Percentiles rank a stretch among this genome's conserved stretches.
Conservation (phyloP, 768 basidiomycete genomes). For the Paxillus involutus region DNA sequence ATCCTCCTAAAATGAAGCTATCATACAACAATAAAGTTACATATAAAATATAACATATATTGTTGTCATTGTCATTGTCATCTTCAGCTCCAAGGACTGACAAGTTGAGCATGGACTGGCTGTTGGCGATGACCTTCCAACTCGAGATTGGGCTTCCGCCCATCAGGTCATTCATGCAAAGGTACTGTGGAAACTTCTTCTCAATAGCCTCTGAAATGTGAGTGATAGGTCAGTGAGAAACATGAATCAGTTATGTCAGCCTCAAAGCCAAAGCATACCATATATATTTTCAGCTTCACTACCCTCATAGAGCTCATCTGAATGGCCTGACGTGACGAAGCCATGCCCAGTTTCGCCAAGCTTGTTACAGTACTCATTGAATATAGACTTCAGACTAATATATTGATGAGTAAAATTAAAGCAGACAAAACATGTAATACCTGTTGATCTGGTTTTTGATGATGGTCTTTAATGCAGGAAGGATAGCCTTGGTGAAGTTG, state of each 20-base stretch:
- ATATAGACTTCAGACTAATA: not conserved
- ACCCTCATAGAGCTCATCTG: not conserved
- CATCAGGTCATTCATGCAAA: too few species aligned
- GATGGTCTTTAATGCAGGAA: not conserved
- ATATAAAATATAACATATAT: too few species aligned
- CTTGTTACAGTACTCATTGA: not conserved
- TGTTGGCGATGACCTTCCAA: too few species aligned
- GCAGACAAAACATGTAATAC: not conserved
- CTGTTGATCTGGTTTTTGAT: not conserved
- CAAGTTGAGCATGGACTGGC: not conserved
- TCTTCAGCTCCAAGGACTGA: not conserved
- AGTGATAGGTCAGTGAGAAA: too few species aligned
- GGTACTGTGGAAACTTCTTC: too few species aligned
- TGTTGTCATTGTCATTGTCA: too few species aligned
- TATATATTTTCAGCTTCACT: not conserved
- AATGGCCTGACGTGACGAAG: not conserved
- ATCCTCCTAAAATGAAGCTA: not conserved
- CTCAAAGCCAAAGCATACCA: not conserved
- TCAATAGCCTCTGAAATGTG: too few species aligned
- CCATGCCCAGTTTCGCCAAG: constrained; percentile 3
- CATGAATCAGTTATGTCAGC: too few species aligned
- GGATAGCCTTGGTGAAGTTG: not conserved
- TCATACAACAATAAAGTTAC: not conserved
- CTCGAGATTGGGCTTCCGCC: too few species aligned
- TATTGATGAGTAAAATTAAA: not conserved